These are phyloP conservation scores for Cajanus cajan DNA, from an alignment of 306 rosid genomes.

Conservation along the genomic window DNA sequence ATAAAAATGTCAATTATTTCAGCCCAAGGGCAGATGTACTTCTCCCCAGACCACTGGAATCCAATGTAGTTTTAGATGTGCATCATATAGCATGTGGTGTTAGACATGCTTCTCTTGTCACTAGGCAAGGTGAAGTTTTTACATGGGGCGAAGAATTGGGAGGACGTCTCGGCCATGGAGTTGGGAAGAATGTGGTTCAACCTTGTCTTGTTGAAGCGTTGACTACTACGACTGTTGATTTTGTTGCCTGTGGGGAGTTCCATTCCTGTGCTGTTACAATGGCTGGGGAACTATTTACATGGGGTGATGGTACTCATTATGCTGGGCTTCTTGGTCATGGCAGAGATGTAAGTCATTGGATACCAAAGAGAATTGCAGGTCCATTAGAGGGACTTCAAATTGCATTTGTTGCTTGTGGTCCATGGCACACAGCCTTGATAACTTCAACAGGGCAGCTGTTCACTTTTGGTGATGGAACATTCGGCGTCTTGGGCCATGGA, in stretches of 20 bases:
- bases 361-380: constrained; percentile 87
- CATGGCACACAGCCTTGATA: constrained; percentile 96
- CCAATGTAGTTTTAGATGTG: constrained; percentile 84
- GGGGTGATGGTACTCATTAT: constrained; percentile 98
- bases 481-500: constrained; percentile 96
- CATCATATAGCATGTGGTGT: constrained; percentile 95
- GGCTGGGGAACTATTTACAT: constrained; percentile 89
- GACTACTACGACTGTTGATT: constrained; percentile 66
- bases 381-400: constrained; percentile 91
- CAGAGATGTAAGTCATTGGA: constrained; percentile 87
- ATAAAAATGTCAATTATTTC: constrained; percentile 55
- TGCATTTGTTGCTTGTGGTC: constrained; percentile 95
- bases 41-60: constrained; percentile 85
- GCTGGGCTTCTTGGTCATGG: constrained; percentile 99
- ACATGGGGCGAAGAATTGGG: constrained; percentile 99
- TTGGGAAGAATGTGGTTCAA: constrained; percentile 78
- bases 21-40: constrained; percentile 81
- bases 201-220: constrained; percentile 85
- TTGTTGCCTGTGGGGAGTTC: constrained; percentile 97
- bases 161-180: constrained; percentile 99
- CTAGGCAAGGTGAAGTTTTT: constrained; percentile 94
- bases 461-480: constrained; percentile 98
- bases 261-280: constrained; percentile 93
- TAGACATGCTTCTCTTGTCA: constrained; percentile 83
- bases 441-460: constrained; percentile 85